Evolutionary conservation across 1,284 basidiomycete species (phyloP).

Genomic region (Puccinia horiana): DNA sequence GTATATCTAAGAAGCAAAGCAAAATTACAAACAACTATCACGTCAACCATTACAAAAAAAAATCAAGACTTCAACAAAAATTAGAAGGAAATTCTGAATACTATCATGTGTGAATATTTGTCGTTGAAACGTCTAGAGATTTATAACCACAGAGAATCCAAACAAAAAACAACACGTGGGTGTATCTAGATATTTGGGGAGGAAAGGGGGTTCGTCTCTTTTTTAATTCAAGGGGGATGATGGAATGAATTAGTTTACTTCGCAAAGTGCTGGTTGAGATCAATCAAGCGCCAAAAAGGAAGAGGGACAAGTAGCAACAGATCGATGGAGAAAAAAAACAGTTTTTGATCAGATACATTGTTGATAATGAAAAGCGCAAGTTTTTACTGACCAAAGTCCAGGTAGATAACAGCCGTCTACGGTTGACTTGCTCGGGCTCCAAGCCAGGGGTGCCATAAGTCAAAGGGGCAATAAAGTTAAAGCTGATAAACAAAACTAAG

Average conservation of each 20-base stretch:
- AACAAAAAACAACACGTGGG: no score
- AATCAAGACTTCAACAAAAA: no score
- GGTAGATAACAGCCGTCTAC: constrained; percentile 53
- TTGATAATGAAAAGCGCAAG: not conserved
- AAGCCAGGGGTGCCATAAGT: constrained; percentile 84
- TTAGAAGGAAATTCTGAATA: no score
- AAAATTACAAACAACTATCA: no score
- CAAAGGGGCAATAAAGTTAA: constrained; percentile 76
- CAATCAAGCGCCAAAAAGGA: not conserved
- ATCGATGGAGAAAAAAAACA: not conserved
- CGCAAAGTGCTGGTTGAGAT: not conserved
- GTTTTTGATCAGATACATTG: not conserved
- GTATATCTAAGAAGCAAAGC: no score
- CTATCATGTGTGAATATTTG: no score
- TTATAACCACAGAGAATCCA: no score
- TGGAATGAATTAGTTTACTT: not conserved
- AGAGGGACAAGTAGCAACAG: not conserved
- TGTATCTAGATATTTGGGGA: not conserved
- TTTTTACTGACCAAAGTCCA: constrained; percentile 54
- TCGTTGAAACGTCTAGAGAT: no score
- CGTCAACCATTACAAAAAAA: no score
- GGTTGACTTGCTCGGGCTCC: constrained; percentile 53
- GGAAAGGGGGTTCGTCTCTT: not conserved
- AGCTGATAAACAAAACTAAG: constrained; percentile 67
- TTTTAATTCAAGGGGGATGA: not conserved